These are phyloP conservation scores for Typha latifolia DNA, from an alignment of 176 grass and related monocot genomes.

Conservation along the genomic window DNA sequence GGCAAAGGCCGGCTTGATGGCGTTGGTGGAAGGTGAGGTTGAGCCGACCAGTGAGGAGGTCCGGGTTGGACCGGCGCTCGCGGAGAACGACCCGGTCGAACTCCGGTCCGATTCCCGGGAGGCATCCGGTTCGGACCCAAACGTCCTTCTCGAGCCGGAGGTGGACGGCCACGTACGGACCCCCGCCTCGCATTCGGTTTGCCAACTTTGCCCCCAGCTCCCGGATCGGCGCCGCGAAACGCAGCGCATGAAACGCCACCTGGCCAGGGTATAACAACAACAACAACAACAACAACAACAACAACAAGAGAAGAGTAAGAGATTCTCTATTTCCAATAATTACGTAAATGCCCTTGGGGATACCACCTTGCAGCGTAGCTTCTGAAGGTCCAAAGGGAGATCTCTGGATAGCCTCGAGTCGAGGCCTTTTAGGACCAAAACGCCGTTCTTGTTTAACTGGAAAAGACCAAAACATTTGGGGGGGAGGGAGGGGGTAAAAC, in stretches of 20 bases:
- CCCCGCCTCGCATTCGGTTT: constrained; percentile 1
- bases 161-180: constrained; percentile 1
- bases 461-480: background rate
- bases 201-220: constrained; percentile 9
- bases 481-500: background rate
- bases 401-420: constrained; percentile 20
- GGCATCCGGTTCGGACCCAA: constrained; percentile 11
- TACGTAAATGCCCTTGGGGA: too few species aligned
- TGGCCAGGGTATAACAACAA: background rate
- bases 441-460: background rate
- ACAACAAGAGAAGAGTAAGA: too few species aligned
- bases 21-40: constrained; percentile 7
- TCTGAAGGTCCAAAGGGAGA: constrained; percentile 15
- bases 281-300: too few species aligned
- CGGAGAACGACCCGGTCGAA: background rate
- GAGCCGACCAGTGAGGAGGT: constrained; percentile 13
- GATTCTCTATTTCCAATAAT: too few species aligned
- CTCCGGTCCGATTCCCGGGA: constrained; percentile 1
- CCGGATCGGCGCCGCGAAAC: constrained; percentile 13
- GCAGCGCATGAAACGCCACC: constrained; percentile 11
- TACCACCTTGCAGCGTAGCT: constrained; percentile 15
- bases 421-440: background rate
- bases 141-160: constrained; percentile 17
- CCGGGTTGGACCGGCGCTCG: constrained; percentile 1
- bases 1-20: constrained; percentile 11